A percentile compares a stretch with the other conserved stretches of the same genome.
phyloP scores from a whole-genome alignment of 1,284 basidiomycete genomes.

The Ceratobasidium sp. region DNA sequence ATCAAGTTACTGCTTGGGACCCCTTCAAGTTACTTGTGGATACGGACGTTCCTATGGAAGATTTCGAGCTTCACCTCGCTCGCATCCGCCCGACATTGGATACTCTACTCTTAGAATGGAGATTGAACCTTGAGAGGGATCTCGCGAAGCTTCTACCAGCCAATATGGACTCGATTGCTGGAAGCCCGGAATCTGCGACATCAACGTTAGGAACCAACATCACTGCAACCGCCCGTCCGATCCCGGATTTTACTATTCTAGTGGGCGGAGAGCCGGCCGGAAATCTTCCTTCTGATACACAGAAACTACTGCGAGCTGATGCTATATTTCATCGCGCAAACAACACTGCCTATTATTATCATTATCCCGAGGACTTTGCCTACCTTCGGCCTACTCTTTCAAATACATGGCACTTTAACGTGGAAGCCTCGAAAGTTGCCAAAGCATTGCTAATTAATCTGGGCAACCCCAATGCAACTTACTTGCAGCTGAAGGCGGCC shows the following conservation, averaged over 20 bases:
- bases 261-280: background rate
- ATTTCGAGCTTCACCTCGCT: background rate
- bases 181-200: too few species aligned
- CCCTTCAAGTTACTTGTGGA: background rate
- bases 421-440: background rate
- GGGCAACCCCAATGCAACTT: constrained; percentile 1
- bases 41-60: background rate
- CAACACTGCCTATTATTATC: background rate
- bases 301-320: constrained; percentile 24
- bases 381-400: background rate
- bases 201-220: too few species aligned
- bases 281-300: constrained; percentile 7
- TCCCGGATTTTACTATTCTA: background rate
- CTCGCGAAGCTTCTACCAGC: background rate
- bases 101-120: constrained; percentile 1
- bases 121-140: background rate
- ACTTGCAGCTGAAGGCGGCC: constrained; percentile 12
- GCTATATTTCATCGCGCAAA: background rate
- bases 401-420: background rate
- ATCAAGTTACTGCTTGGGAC: background rate
- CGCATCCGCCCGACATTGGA: background rate
- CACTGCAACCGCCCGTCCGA: background rate
- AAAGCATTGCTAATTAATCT: background rate
- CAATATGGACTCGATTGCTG: too few species aligned
- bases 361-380: constrained; percentile 15